Evolutionary conservation across 495 filamentous ascomycete species (phyloP).

Genomic region (Hypoxylon cercidicola): DNA sequence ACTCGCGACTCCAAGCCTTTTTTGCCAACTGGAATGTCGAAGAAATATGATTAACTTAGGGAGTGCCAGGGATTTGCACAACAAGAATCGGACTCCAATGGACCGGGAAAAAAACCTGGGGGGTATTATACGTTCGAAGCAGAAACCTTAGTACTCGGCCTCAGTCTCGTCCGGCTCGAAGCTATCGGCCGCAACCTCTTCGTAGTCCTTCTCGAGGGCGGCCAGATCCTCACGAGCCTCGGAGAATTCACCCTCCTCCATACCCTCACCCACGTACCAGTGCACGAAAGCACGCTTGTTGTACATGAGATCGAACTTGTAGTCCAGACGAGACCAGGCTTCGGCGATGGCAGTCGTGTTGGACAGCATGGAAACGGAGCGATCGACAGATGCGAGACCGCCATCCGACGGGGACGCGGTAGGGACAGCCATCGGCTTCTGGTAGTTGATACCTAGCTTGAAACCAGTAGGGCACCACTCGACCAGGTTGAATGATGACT

Average conservation of each 20-base stretch:
- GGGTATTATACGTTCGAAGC: conserved; percentile 46
- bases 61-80: conserved; percentile 21
- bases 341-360: conserved; percentile 94
- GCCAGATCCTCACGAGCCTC: conserved; percentile 92
- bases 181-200: conserved; percentile 85
- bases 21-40: conserved; percentile 35
- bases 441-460: conserved; percentile 95
- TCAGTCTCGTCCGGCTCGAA: conserved; percentile 70
- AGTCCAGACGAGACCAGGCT: conserved; percentile 87
- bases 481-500: conserved; percentile 88
- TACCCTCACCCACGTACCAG: conserved; percentile 96
- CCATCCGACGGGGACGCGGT: conserved; percentile 64
- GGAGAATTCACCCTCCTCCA: conserved; percentile 95
- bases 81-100: conserved; percentile 21
- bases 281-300: conserved; percentile 94
- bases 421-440: conserved; percentile 84
- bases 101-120: conserved; percentile 15
- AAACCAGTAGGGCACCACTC: conserved; percentile 98
- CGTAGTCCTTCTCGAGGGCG: conserved; percentile 90
- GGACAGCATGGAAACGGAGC: conserved; percentile 88
- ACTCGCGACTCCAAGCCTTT: conserved; percentile 26
- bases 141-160: conserved; percentile 71
- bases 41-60: conserved; percentile 17
- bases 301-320: conserved; percentile 98
- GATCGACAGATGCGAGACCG: conserved; percentile 85